Evolutionary conservation across 805 yeast species (phyloP).

Genomic region (Candida chilensis): DNA sequence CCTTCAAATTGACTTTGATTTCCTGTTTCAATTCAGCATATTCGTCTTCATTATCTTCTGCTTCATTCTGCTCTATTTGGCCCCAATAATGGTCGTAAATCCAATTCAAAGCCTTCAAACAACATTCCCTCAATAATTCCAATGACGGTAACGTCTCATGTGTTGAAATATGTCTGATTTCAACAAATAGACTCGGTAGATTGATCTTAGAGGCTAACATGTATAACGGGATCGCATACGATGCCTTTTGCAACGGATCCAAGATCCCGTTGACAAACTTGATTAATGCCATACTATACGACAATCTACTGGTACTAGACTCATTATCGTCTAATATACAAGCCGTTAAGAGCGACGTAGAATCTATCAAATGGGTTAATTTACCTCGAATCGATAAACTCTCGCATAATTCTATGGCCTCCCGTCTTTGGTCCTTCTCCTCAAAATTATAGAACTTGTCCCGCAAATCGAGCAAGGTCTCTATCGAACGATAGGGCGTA

Average conservation of each 20-base stretch:
- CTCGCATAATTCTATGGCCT: slow-evolving; percentile 44
- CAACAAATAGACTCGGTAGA: slow-evolving; percentile 80
- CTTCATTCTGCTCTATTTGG: slow-evolving; percentile 14
- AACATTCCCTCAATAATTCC: slow-evolving; percentile 53
- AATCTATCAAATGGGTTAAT: slow-evolving; percentile 65
- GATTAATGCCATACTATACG: slow-evolving; percentile 67
- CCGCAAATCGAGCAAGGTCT: slow-evolving; percentile 37
- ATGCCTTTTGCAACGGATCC: slow-evolving; percentile 79
- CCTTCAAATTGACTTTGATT: slow-evolving; percentile 28
- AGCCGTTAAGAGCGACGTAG: slow-evolving; percentile 52
- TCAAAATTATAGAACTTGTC: slow-evolving; percentile 42
- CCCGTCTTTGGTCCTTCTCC: slow-evolving; percentile 16
- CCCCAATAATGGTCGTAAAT: slow-evolving; percentile 68
- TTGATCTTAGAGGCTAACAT: slow-evolving; percentile 58
- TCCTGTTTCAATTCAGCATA: slow-evolving; percentile 4
- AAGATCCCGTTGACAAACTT: slow-evolving; percentile 86
- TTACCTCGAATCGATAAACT: slow-evolving; percentile 52
- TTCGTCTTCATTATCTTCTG: slow-evolving; percentile 9
- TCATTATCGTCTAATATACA: slow-evolving; percentile 33
- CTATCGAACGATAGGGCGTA: slow-evolving; percentile 21
- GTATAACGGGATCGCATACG: slow-evolving; percentile 71
- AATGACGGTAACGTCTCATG: slow-evolving; percentile 78
- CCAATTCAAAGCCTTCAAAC: slow-evolving; percentile 65
- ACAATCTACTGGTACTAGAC: slow-evolving; percentile 29
- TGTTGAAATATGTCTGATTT: slow-evolving; percentile 81